Conservation (phyloP, 257 asterid species). For the Jacaranda copaia region DNA sequence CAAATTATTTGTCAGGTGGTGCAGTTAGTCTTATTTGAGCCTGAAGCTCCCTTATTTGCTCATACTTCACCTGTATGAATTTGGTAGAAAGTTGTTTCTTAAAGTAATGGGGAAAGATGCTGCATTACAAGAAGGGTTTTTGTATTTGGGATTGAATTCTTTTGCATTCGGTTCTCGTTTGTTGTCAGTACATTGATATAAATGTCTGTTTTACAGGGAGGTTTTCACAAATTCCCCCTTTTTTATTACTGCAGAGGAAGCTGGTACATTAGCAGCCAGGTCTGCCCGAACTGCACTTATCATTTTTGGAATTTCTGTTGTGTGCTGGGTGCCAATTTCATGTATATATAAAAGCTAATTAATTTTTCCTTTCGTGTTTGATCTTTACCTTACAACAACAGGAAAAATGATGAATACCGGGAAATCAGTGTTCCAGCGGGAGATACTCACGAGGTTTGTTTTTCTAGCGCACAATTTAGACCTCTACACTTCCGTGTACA, state of each 20-base stretch:
- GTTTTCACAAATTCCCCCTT: conserved; percentile 92
- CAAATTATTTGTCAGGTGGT: conserved; percentile 7
- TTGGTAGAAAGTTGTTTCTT: not conserved
- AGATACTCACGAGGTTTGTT: conserved; percentile 79
- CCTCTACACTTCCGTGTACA: too few relatives aligned
- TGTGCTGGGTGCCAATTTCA: conserved; percentile 4
- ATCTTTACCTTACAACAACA: conserved; percentile 41
- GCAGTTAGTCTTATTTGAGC: conserved; percentile 6
- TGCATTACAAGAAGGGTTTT: conserved; percentile 11
- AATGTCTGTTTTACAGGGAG: conserved; percentile 63
- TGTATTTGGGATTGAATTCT: conserved; percentile 20
- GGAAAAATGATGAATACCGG: conserved; percentile 76
- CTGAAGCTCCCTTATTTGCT: not conserved
- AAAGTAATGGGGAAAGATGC: not conserved
- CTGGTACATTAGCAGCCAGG: conserved; percentile 81
- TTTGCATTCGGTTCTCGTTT: conserved; percentile 27
- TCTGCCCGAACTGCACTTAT: conserved; percentile 40
- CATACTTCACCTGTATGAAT: too few relatives aligned
- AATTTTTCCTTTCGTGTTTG: conserved; percentile 19
- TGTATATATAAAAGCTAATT: not conserved
- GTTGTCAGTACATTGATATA: conserved; percentile 30
- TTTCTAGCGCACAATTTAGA: conserved; percentile 29
- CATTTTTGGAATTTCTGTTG: conserved; percentile 35
- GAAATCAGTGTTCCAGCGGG: conserved; percentile 88
- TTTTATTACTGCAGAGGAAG: conserved; percentile 87